Base-by-base conservation (phyloP, 2,329 filamentous ascomycete species). In the Trichoderma gracile region DNA sequence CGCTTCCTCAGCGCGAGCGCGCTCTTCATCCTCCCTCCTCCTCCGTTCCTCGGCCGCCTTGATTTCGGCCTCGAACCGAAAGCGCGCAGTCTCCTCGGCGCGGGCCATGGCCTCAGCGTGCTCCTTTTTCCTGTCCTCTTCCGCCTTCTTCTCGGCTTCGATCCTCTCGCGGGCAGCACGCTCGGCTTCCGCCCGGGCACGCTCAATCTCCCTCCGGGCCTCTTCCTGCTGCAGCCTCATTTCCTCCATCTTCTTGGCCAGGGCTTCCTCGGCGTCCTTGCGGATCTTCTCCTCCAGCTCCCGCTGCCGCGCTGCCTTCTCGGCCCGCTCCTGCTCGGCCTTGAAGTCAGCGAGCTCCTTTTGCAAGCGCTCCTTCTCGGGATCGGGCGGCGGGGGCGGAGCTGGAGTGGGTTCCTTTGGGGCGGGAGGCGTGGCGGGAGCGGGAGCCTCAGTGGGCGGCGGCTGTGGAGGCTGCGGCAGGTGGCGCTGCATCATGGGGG, bases 331-430 rank as follows among this genome's bases (percentile, higher is more conserved):
- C 64, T 81, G 76, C 33, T 79, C 79, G 4, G 74, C 77, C 67
- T 84, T 80, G 49, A 84, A 78, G 10, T 77, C 76, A 14, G 81
- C 79, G 17, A 91, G 75, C 69, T 89, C 82, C 67, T 85, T 81
- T 67, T 88, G 82, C 64, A 89, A 81, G n/a, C 79, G 79, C 67
- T 89, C 78, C 70, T 86, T 86, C 63, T 89, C 84, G 1, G 83
- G 80, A 60, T 89, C 84, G 33, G 72, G 72, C 5, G 70, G 71
- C 14, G 74, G 73, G 42, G 72, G 71, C 3, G 70, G 72, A 12
- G 74, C 72, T 17, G 60, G 60, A 55, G 60, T 49, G 15, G 76
- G 76, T 64, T 78, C 78, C 69, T 78, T 76, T 6, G 77, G 77
- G 1, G 78, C 76, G 15, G 60, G 60, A 30, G 60, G 43, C 10